Conservation (phyloP, 2,329 filamentous ascomycete genomes). For the Hypoxylon rubiginosum region DNA sequence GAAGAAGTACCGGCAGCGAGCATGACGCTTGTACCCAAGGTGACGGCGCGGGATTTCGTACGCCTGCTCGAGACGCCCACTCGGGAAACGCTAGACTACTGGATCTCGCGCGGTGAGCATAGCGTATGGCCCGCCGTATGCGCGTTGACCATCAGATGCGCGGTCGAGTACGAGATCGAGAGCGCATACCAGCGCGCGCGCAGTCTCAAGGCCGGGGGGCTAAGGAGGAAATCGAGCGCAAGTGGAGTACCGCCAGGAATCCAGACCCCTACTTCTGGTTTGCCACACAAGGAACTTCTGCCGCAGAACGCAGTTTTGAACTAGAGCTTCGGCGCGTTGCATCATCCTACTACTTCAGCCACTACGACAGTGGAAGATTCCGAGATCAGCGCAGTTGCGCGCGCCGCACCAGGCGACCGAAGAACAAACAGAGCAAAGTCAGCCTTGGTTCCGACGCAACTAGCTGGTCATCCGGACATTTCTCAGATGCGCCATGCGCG, state of each 20-base stretch:
- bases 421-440: conserved; percentile 9
- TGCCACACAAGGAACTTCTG: background rate
- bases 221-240: conserved; percentile 60
- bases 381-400: conserved; percentile 2
- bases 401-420: conserved; percentile 9
- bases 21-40: conserved; percentile 85
- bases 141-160: conserved; percentile 84
- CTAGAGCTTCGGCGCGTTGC: conserved; percentile 12
- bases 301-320: conserved; percentile 1
- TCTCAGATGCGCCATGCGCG: conserved; percentile 18
- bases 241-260: background rate
- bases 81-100: conserved; percentile 80
- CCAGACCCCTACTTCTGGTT: background rate
- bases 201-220: conserved; percentile 67
- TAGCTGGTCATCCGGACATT: conserved; percentile 26
- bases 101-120: conserved; percentile 86
- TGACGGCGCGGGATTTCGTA: conserved; percentile 79
- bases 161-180: conserved; percentile 89
- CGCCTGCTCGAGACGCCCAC: conserved; percentile 87
- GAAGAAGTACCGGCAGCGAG: conserved; percentile 84
- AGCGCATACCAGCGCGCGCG: conserved; percentile 85
- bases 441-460: conserved; percentile 17
- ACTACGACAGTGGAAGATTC: conserved; percentile 1
- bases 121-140: conserved; percentile 93
- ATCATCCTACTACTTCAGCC: conserved; percentile 1